Conservation (phyloP, 345 rosid species). For the Lepidium sativum region DNA sequence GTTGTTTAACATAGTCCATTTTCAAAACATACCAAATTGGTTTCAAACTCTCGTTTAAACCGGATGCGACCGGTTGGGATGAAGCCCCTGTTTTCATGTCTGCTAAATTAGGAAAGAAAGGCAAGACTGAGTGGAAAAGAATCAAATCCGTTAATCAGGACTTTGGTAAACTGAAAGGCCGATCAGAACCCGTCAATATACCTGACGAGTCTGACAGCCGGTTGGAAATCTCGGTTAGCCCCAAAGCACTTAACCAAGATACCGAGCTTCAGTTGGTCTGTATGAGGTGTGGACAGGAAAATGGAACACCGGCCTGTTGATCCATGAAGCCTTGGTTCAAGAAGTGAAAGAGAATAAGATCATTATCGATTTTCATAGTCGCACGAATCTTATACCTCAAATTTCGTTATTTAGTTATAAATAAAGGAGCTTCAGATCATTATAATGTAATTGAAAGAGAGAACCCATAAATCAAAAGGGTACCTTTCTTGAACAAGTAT, state of each 20-base stretch:
- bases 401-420: background rate
- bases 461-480: background rate
- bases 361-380: background rate
- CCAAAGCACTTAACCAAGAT: background rate
- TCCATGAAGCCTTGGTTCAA: conserved; percentile 33
- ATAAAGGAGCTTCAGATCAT: background rate
- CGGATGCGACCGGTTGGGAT: conserved; percentile 42
- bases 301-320: conserved; percentile 55
- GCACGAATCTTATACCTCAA: background rate
- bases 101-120: conserved; percentile 48
- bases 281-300: conserved; percentile 65
- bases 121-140: conserved; percentile 29
- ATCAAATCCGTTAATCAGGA: conserved; percentile 18
- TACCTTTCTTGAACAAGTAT: conserved; percentile 20
- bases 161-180: background rate
- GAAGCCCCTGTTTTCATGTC: conserved; percentile 40
- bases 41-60: conserved; percentile 29
- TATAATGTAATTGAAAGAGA: background rate
- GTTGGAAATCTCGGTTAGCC: conserved; percentile 4
- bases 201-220: background rate
- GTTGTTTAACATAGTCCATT: too few relatives aligned
- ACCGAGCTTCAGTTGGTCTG: conserved; percentile 40
- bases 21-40: conserved; percentile 24
- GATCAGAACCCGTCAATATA: background rate
- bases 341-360: conserved; percentile 5